Conservation (phyloP, 192 early-diverging fungal genomes). For the Umbelopsis ramanniana region DNA sequence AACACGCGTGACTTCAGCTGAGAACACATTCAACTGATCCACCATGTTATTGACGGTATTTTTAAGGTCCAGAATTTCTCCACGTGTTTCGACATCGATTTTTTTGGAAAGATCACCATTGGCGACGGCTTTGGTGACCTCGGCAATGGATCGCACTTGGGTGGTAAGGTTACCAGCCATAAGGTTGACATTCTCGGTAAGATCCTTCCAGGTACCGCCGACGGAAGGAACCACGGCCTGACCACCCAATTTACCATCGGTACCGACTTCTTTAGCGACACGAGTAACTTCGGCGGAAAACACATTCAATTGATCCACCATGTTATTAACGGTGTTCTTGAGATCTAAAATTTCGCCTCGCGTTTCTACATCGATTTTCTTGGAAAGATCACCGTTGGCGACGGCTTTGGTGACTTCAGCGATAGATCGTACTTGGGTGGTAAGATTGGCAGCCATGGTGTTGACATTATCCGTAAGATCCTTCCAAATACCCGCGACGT, state of each 20-base stretch:
- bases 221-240: constrained; percentile 75
- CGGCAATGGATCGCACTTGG: constrained; percentile 72
- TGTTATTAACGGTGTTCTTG: constrained; percentile 65
- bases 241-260: constrained; percentile 76
- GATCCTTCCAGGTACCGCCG: constrained; percentile 77
- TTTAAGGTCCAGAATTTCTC: constrained; percentile 75
- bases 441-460: constrained; percentile 60
- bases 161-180: constrained; percentile 68
- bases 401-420: constrained; percentile 56
- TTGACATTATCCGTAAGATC: constrained; percentile 64
- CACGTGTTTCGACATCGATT: constrained; percentile 66
- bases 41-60: constrained; percentile 88
- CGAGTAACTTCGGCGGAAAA: constrained; percentile 69
- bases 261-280: constrained; percentile 70
- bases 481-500: constrained; percentile 59
- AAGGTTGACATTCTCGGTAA: constrained; percentile 71
- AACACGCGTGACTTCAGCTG: constrained; percentile 31
- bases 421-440: constrained; percentile 57
- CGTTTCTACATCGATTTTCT: constrained; percentile 53
- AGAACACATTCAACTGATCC: constrained; percentile 58
- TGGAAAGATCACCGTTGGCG: constrained; percentile 51
- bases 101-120: constrained; percentile 61
- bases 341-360: constrained; percentile 60
- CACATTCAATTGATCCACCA: constrained; percentile 60
- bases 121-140: constrained; percentile 63